Evolutionary conservation across 768 basidiomycete species (phyloP), one percentile per base, ranked within the genome.

Genomic region (Dioszegia crocea): DNA sequence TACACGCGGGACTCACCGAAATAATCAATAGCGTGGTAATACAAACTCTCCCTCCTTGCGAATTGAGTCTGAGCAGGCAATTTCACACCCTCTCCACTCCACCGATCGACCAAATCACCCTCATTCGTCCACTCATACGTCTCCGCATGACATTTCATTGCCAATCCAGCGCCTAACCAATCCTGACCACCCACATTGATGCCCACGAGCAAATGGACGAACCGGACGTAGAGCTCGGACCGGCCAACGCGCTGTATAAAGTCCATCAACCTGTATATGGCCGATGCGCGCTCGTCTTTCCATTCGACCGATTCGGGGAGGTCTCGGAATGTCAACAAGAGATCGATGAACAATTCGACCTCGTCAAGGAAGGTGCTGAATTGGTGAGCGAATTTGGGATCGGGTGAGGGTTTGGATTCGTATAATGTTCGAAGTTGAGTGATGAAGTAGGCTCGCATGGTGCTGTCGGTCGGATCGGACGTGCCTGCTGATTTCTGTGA

Each of bases 141-240:
- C 72, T 97, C 91, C 26, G 94, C 89, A 74, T 98, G 94, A 24
- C 97, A 76, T 74, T 93, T 94, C 55, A 98, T 81, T 0, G 92
- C 94, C 29, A 96, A 80, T 1, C 91, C 94, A 2, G 94, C 94
- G 43, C 63, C 50, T 29, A 73, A 31, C 57, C 65, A 60, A 47
- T 71, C 62, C 29, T 50, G 49, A 11, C 21, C 36, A 41, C 78
- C 47, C 76, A 67, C 49, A 38, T 52, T 49, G 48, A 92, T 89
- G 67, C 90, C 88, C 50, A 94, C 90, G 24, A 96, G 85, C 71
- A 93, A 90, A 71, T 96, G 91, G 23, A 94, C 88, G 74, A 94
- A 94, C 82, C 92, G 90, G 77, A 93, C 88, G 69, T 92, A 94
- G 60, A 96, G 91, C 71, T 93, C 91, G 69, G 90, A 87, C 12